Conservation (phyloP, 108 stramenopile species). For the Pseudonitzschia pungens region DNA sequence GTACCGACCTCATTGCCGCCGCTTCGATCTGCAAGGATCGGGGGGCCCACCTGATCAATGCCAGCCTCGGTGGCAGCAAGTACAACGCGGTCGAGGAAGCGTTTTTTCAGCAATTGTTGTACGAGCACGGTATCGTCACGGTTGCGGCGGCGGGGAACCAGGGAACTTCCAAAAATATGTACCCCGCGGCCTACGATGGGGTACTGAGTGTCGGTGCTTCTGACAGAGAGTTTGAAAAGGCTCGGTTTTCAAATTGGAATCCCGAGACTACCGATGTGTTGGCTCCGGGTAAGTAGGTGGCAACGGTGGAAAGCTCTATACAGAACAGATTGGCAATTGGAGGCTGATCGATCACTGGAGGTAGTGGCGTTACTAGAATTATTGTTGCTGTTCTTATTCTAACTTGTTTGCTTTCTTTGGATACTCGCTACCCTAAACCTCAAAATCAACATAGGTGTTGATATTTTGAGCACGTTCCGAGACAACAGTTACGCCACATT, state of each 20-base stretch:
- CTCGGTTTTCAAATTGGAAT: constrained; percentile 49
- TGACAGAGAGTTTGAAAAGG: constrained; percentile 28
- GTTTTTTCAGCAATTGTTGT: constrained; percentile 32
- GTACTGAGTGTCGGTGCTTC: constrained; percentile 55
- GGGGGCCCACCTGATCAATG: constrained; percentile 50
- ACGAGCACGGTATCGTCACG: constrained; percentile 44
- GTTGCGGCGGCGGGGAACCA: constrained; percentile 65
- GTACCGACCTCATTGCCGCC: constrained; percentile 43
- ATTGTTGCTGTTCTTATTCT: background rate
- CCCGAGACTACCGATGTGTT: constrained; percentile 48
- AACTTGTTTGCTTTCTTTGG: background rate
- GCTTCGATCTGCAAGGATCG: constrained; percentile 41
- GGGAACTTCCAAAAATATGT: constrained; percentile 29
- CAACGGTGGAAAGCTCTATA: background rate
- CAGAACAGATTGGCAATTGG: background rate
- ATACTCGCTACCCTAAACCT: background rate
- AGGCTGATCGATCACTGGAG: background rate
- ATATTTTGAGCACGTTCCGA: constrained; percentile 47
- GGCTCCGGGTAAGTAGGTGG: constrained; percentile 46
- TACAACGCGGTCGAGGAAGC: constrained; percentile 25
- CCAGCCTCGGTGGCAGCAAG: constrained; percentile 44
- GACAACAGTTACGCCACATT: constrained; percentile 13
- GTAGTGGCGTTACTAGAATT: background rate
- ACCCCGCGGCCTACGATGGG: constrained; percentile 51
- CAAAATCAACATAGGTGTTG: constrained; percentile 5